Conservation (phyloP, 345 rosid genomes). For the Hibiscus syriacus region DNA sequence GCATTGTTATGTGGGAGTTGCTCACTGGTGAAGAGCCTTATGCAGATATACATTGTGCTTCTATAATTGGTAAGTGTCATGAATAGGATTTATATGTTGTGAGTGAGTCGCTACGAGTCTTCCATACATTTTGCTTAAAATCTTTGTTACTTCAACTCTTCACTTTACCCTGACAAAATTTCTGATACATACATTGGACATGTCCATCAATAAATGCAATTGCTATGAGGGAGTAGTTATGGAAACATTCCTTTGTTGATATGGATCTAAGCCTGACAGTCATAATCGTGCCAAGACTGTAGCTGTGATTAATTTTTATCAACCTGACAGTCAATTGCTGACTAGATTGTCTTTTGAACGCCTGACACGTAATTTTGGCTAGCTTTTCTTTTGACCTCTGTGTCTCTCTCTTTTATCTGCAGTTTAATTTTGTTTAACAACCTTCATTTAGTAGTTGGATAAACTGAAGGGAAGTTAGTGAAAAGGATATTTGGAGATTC, state of each 20-base stretch:
- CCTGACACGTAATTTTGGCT: too few species aligned
- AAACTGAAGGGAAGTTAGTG: neutral
- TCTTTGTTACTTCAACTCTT: neutral
- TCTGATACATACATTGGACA: neutral
- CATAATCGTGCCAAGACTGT: neutral
- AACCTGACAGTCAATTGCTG: too few species aligned
- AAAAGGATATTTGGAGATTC: neutral
- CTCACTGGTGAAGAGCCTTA: conserved; percentile 96
- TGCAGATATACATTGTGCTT: conserved; percentile 87
- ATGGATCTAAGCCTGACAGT: neutral
- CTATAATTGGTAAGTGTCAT: conserved; percentile 67
- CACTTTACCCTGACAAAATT: neutral
- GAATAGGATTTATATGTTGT: too few species aligned
- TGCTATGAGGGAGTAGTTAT: too few species aligned
- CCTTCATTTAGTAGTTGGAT: neutral
- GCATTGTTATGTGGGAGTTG: conserved; percentile 97
- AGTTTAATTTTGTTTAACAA: neutral
- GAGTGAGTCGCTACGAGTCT: too few species aligned
- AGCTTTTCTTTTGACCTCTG: too few species aligned
- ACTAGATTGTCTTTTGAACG: too few species aligned
- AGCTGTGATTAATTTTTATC: too few species aligned
- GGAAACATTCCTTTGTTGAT: neutral
- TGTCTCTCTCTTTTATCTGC: neutral
- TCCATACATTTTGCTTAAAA: neutral
- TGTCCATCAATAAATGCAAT: too few species aligned